phyloP scores from a whole-genome alignment of 2,329 filamentous ascomycete genomes.

The Apiospora arundinis region DNA sequence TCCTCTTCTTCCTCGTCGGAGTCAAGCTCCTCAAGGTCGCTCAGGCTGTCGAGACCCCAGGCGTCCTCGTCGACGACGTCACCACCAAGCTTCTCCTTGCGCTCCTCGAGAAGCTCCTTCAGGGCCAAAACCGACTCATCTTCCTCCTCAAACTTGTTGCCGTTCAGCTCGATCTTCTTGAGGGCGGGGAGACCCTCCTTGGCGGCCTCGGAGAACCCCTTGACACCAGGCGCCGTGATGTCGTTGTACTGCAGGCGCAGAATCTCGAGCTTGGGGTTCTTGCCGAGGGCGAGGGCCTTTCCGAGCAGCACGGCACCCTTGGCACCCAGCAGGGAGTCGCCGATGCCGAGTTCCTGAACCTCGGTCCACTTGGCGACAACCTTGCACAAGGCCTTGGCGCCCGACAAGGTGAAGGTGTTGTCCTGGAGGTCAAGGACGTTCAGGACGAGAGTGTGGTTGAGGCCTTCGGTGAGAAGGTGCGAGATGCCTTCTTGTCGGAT shows the following conservation, averaged over 20 bases:
- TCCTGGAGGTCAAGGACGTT: slow-evolving; percentile 90
- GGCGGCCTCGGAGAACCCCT: slow-evolving; percentile 72
- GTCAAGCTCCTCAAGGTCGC: slow-evolving; percentile 80
- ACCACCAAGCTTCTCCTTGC: slow-evolving; percentile 76
- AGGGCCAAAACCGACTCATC: slow-evolving; percentile 74
- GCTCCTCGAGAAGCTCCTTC: slow-evolving; percentile 73
- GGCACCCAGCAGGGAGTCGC: slow-evolving; percentile 83
- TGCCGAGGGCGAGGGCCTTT: slow-evolving; percentile 73
- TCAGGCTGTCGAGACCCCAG: slow-evolving; percentile 86
- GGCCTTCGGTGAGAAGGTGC: slow-evolving; percentile 77
- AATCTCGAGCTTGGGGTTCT: slow-evolving; percentile 80
- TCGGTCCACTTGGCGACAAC: slow-evolving; percentile 77
- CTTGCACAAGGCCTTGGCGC: slow-evolving; percentile 78
- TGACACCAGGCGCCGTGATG: slow-evolving; percentile 78
- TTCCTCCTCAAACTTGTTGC: slow-evolving; percentile 92
- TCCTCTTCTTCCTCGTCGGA: slow-evolving; percentile 73
- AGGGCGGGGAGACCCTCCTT: slow-evolving; percentile 74
- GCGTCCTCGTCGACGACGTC: slow-evolving; percentile 75
- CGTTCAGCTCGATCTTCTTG: slow-evolving; percentile 90
- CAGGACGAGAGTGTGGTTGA: slow-evolving; percentile 72
- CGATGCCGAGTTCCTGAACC: slow-evolving; percentile 83
- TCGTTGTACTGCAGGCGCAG: slow-evolving; percentile 94
- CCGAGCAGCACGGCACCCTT: slow-evolving; percentile 79
- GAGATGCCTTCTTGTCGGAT: slow-evolving; percentile 94
- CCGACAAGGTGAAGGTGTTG: slow-evolving; percentile 90